Percentiles rank a stretch among this genome's conserved stretches.
phyloP scores from a whole-genome alignment of 2,329 filamentous ascomycete genomes.

The Penicillium sp. region DNA sequence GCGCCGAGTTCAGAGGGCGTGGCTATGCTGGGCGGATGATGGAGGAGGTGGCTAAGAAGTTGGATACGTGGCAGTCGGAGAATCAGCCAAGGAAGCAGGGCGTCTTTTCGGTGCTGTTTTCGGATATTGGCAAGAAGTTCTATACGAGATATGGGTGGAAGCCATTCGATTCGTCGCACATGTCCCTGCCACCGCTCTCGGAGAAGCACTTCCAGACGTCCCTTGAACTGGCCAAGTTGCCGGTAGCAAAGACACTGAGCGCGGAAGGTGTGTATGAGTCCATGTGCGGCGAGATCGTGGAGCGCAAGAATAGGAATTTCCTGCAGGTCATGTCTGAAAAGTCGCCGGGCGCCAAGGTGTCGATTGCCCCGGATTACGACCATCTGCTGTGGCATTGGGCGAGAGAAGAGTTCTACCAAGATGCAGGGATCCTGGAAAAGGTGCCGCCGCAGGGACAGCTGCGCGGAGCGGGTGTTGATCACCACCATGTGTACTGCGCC shows the following conservation, averaged over 20 bases:
- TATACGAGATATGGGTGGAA: conserved; percentile 77
- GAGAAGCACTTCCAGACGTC: conserved; percentile 19
- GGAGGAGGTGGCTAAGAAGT: conserved; percentile 55
- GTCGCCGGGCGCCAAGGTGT: conserved; percentile 52
- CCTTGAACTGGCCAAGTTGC: conserved; percentile 22
- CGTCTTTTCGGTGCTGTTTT: conserved; percentile 76
- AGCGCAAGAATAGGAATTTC: conserved; percentile 60
- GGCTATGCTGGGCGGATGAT: conserved; percentile 79
- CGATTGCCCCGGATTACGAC: conserved; percentile 64
- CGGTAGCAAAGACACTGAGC: conserved; percentile 28
- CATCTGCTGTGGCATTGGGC: conserved; percentile 73
- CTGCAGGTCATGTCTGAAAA: conserved; percentile 48
- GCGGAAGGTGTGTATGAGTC: conserved; percentile 29
- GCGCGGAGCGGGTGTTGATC: conserved; percentile 65
- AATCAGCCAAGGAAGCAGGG: conserved; percentile 36
- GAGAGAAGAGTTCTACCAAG: conserved; percentile 73
- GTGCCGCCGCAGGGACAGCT: conserved; percentile 53
- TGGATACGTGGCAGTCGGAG: conserved; percentile 52
- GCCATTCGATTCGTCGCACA: conserved; percentile 67
- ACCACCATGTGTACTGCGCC: conserved; percentile 35
- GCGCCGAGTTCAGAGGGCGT: conserved; percentile 60
- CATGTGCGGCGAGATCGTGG: conserved; percentile 61
- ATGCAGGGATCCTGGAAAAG: conserved; percentile 55
- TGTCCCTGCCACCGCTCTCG: conserved; percentile 54
- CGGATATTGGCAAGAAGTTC: conserved; percentile 79